Percentiles rank a stretch among this genome's conserved stretches.
Conservation (phyloP, 2,329 filamentous ascomycete species). For the Penicillium olsonii region DNA sequence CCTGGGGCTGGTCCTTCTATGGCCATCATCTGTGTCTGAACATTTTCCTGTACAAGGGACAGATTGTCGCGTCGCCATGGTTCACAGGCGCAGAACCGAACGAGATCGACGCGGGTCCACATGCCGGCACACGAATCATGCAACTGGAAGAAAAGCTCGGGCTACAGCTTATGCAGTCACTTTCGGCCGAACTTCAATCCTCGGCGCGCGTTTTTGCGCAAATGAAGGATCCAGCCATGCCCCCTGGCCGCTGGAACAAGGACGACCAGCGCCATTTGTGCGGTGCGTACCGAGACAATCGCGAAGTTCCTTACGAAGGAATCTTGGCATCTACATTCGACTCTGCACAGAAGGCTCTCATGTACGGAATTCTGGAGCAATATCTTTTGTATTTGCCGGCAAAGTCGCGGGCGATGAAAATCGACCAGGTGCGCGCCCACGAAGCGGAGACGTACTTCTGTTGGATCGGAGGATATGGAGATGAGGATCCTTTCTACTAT, state of each 20-base stretch:
- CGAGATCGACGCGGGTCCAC: conserved; percentile 65
- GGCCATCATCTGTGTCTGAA: conserved; percentile 77
- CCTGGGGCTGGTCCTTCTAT: conserved; percentile 76
- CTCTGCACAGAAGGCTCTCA: conserved; percentile 51
- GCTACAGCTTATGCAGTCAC: conserved; percentile 68
- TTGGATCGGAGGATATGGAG: conserved; percentile 70
- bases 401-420: conserved; percentile 54
- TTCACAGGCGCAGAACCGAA: conserved; percentile 83
- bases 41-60: conserved; percentile 64
- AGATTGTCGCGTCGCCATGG: conserved; percentile 71
- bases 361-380: conserved; percentile 62
- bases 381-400: conserved; percentile 70
- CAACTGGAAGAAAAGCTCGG: conserved; percentile 65
- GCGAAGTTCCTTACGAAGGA: conserved; percentile 73
- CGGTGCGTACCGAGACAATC: conserved; percentile 77
- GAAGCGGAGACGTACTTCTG: conserved; percentile 74
- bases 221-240: conserved; percentile 68
- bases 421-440: conserved; percentile 57
- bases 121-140: conserved; percentile 66
- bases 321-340: conserved; percentile 53
- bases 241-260: conserved; percentile 67
- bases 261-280: conserved; percentile 78
- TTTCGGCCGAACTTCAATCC: conserved; percentile 49
- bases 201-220: conserved; percentile 59
- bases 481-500: conserved; percentile 74